phyloP scores from a whole-genome alignment of 2,329 filamentous ascomycete species.

The Sporothrix humicola region DNA sequence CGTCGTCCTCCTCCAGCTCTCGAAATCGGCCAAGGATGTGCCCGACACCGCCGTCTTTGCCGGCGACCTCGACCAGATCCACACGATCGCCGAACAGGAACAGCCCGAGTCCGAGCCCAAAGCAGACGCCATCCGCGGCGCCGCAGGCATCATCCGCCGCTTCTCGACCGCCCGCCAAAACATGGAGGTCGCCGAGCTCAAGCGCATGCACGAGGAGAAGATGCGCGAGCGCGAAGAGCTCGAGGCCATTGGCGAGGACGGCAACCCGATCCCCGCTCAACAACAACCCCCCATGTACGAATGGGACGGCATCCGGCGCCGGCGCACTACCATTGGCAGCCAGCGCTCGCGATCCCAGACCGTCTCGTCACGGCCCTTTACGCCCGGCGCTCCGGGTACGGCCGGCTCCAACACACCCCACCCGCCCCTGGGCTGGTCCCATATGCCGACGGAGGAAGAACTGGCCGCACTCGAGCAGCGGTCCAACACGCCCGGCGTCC shows the following conservation, averaged over 20 bases:
- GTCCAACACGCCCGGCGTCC: constrained; percentile 54
- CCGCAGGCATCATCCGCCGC: constrained; percentile 84
- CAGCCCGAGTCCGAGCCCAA: constrained; percentile 97
- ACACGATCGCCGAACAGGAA: constrained; percentile 92
- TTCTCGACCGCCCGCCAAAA: constrained; percentile 77
- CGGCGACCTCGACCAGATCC: constrained; percentile 91
- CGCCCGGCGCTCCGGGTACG: constrained; percentile 43
- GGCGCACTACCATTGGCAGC: constrained; percentile 59
- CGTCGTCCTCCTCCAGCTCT: constrained; percentile 91
- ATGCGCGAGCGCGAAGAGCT: constrained; percentile 73
- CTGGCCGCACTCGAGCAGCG: constrained; percentile 58
- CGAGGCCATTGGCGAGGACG: constrained; percentile 77
- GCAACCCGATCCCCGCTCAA: constrained; percentile 48
- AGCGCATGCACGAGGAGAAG: constrained; percentile 79
- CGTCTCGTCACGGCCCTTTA: constrained; percentile 42
- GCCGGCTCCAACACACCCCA: constrained; percentile 51
- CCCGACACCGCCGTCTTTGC: constrained; percentile 91
- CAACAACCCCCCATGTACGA: constrained; percentile 59
- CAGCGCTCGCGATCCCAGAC: constrained; percentile 44
- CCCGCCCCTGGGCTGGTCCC: constrained; percentile 86
- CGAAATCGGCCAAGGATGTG: constrained; percentile 96
- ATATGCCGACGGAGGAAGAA: constrained; percentile 73
- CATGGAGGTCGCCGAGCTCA: constrained; percentile 80
- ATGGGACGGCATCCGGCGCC: constrained; percentile 87
- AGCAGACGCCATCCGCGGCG: constrained; percentile 90